Evolutionary conservation across 129 eudicot genomes (phyloP).

Genomic region (Deinandra increscens): DNA sequence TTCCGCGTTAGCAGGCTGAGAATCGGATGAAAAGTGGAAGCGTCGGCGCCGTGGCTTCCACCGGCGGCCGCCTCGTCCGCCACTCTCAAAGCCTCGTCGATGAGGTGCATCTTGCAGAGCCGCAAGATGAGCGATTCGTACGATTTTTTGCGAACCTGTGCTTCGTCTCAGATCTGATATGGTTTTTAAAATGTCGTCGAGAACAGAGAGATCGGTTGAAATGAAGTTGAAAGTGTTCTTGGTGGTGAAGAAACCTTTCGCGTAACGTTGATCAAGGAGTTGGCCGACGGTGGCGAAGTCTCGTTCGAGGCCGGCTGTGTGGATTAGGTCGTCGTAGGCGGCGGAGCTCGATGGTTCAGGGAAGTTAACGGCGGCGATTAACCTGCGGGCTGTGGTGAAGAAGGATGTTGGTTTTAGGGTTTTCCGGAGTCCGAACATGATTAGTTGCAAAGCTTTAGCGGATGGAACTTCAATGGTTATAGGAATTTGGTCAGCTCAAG

Average conservation of each 20-base stretch:
- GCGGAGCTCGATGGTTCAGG: slow-evolving; percentile 35
- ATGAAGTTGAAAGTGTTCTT: slow-evolving; percentile 66
- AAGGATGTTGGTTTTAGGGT: slow-evolving; percentile 35
- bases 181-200: slow-evolving; percentile 37
- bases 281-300: slow-evolving; percentile 47
- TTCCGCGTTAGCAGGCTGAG: slow-evolving; percentile 36
- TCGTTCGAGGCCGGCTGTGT: slow-evolving; percentile 46
- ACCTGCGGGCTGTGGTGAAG: slow-evolving; percentile 20
- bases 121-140: slow-evolving; percentile 49
- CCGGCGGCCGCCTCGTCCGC: slow-evolving; percentile 38
- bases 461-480: background rate
- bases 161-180: slow-evolving; percentile 38
- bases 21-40: slow-evolving; percentile 52
- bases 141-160: slow-evolving; percentile 38
- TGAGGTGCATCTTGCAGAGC: slow-evolving; percentile 38
- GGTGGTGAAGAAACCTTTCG: slow-evolving; percentile 50
- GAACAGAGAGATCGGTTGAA: slow-evolving; percentile 41
- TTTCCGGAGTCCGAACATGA: slow-evolving; percentile 45
- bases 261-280: slow-evolving; percentile 50
- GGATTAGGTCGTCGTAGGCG: slow-evolving; percentile 55
- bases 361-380: slow-evolving; percentile 24
- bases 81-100: slow-evolving; percentile 50
- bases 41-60: slow-evolving; percentile 30
- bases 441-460: slow-evolving; percentile 1
- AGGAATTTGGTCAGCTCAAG: background rate